A percentile compares a stretch with the other conserved stretches of the same genome.
These are phyloP conservation scores for Filosporella fistucella DNA, from an alignment of 495 filamentous ascomycete species.

Conservation along the genomic window DNA sequence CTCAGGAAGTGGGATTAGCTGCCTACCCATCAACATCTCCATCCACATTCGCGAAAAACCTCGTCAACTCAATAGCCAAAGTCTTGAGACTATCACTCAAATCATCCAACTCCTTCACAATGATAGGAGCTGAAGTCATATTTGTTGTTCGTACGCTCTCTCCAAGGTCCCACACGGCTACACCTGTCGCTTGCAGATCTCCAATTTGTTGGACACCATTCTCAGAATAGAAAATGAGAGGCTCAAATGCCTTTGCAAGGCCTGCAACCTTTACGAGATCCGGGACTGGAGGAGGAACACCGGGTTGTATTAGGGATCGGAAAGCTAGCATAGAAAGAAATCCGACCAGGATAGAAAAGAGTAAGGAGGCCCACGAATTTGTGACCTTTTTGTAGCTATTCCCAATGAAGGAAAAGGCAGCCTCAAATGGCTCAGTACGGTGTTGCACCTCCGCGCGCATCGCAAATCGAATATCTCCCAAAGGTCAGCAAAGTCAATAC, in stretches of 20 bases:
- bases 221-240: slow-evolving; percentile 87
- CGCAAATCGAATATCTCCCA: slow-evolving; percentile 77
- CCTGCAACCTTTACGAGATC: slow-evolving; percentile 87
- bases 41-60: slow-evolving; percentile 88
- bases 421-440: slow-evolving; percentile 77
- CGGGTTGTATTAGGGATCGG: slow-evolving; percentile 64
- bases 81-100: slow-evolving; percentile 78
- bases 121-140: slow-evolving; percentile 81
- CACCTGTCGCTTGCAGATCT: slow-evolving; percentile 80
- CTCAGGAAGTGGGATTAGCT: background rate
- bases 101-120: slow-evolving; percentile 77
- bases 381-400: slow-evolving; percentile 50
- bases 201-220: slow-evolving; percentile 79
- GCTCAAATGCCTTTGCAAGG: slow-evolving; percentile 84
- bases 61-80: slow-evolving; percentile 73
- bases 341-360: slow-evolving; percentile 46
- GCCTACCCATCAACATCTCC: slow-evolving; percentile 75
- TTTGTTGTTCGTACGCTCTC: slow-evolving; percentile 85
- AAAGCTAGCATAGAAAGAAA: slow-evolving; percentile 56
- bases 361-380: slow-evolving; percentile 61
- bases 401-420: slow-evolving; percentile 59
- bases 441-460: slow-evolving; percentile 84
- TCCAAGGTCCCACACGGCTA: slow-evolving; percentile 88
- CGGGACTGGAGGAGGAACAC: slow-evolving; percentile 62
- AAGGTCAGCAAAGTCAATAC: slow-evolving; percentile 9